Evolutionary conservation across 139 green algal species (phyloP), one percentile per base, ranked within the genome.

Genomic region (Cymbomonas tetramitiformis): DNA sequence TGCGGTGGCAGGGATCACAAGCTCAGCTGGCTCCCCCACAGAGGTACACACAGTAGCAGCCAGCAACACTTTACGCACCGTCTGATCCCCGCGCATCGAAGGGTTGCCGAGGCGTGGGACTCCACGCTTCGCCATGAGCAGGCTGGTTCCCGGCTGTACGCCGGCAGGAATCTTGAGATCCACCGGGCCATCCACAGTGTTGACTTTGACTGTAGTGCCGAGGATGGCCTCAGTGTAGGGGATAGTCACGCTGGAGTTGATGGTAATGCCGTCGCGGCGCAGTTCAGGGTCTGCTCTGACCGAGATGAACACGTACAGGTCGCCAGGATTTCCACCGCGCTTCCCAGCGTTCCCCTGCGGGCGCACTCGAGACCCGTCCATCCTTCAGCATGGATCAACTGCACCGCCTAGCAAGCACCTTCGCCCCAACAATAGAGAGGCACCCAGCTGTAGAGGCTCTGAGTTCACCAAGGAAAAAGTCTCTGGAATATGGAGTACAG

Each of bases 111-210:
- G 78, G 23, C 76, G 69, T 0, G 89, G 89, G 34, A 96, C 91
- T 0, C 92, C 92, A 0, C 88, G 70, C 80, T 95, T 95, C 50
- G 79, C 70, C 92, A 99, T 97, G 19, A 98, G 75, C 60, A 99
- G 70, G 4, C 87, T 98, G 2, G 89, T 96, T 44, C 83, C 86
- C 0, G 92, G 92, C 77, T 99, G 91, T 5, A 87, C 44, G 41
- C 89, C 89, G 3, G 71, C 48, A 10, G 92, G 92, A 34, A 99
- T 85, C 67, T 94, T 95, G 8, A 99, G 73, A 64, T 99, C 91
- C 38, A 99, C 91, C 30, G 70, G 48, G 0, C 87, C 90, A 60
- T 97, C 90, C 19, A 97, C 84, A 2, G 87, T 95, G 1, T 71
- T 62, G 25, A 94, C 84, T 65, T 87, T 75, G 3, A 76, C 70